Conservation (phyloP, 2,329 filamentous ascomycete genomes). For the Cladosporium cucumerinum region DNA sequence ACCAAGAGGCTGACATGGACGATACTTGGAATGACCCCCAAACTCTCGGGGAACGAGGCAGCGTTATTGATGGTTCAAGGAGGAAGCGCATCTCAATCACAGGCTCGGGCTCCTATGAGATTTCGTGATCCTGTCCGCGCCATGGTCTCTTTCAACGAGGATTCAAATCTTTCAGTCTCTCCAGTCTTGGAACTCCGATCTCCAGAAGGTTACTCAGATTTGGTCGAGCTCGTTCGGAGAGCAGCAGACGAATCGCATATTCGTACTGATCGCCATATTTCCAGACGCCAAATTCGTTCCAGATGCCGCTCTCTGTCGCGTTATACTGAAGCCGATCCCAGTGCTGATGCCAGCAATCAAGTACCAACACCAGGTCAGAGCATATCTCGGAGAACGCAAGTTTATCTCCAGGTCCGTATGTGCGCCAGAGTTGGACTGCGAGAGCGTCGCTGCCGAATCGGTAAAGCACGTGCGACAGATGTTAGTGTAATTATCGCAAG, state of each 20-base stretch:
- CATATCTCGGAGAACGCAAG: background rate
- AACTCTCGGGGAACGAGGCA: background rate
- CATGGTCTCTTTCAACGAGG: background rate
- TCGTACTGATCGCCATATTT: conserved; percentile 21
- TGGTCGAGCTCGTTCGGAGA: background rate
- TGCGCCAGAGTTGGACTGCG: background rate
- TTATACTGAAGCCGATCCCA: conserved; percentile 14
- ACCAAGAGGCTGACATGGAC: background rate
- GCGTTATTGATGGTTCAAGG: background rate
- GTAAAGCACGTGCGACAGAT: background rate
- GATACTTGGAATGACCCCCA: background rate
- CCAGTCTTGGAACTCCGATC: background rate
- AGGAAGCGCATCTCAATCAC: background rate
- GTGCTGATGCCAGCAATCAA: conserved; percentile 18
- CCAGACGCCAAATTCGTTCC: conserved; percentile 18
- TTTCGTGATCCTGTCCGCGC: background rate
- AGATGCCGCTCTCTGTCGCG: conserved; percentile 5
- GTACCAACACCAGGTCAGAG: background rate
- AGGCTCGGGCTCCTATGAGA: background rate
- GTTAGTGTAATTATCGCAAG: background rate
- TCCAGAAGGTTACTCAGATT: background rate
- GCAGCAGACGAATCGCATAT: conserved; percentile 16
- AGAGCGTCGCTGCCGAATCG: background rate
- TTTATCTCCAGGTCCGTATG: background rate
- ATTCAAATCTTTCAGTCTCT: background rate